A percentile compares a stretch with the other conserved stretches of the same genome.
Conservation (phyloP, 2,329 filamentous ascomycete species). For the Fusarium mangiferae region DNA sequence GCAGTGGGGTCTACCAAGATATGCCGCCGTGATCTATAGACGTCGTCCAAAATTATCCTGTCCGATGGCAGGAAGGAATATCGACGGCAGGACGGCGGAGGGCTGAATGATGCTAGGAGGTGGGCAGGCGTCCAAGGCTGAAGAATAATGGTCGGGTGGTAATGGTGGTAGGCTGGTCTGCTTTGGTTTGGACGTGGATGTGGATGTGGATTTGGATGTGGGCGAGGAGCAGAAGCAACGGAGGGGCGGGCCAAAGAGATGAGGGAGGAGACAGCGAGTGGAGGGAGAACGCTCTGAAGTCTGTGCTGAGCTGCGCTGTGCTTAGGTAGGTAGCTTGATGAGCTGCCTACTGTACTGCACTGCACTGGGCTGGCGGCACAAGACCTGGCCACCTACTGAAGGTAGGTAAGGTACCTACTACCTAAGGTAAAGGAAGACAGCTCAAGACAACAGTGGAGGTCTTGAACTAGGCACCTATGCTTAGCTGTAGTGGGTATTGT, state of each 20-base stretch:
- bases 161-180: conserved; percentile 2
- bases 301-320: conserved; percentile 26
- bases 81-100: conserved; percentile 22
- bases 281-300: conserved; percentile 31
- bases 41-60: conserved; percentile 29
- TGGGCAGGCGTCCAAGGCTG: conserved; percentile 37
- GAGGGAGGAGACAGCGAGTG: conserved; percentile 35
- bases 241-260: conserved; percentile 35
- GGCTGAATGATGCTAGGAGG: conserved; percentile 28
- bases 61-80: conserved; percentile 10
- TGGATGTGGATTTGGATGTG: conserved; percentile 21
- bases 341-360: background rate
- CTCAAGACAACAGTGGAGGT: background rate
- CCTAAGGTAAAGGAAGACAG: background rate
- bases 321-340: background rate
- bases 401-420: background rate
- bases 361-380: conserved; percentile 16
- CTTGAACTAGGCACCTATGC: background rate
- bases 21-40: conserved; percentile 30
- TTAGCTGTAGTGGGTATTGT: background rate
- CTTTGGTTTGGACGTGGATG: conserved; percentile 21
- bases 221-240: conserved; percentile 16
- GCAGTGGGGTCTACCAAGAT: conserved; percentile 38
- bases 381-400: background rate
- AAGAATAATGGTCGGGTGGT: conserved; percentile 23